Conservation (phyloP, 2,329 filamentous ascomycete genomes). For the Cladosporium velox region DNA sequence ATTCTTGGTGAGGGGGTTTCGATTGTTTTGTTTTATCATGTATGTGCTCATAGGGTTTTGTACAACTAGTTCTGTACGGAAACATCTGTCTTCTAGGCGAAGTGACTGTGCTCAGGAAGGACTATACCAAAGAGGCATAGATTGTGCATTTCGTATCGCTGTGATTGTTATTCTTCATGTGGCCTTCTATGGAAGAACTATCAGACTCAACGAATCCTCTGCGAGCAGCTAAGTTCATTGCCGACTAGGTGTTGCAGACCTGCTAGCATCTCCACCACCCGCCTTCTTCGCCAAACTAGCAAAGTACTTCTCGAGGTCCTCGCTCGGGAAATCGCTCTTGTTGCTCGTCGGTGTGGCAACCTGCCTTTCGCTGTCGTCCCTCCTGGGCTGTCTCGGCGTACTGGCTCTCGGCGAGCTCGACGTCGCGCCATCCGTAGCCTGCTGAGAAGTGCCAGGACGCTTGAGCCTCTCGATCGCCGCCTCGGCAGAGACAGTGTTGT, state of each 20-base stretch:
- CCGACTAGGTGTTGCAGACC: constrained; percentile 15
- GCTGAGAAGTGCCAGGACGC: constrained; percentile 20
- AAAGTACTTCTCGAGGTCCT: constrained; percentile 63
- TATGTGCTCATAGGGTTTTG: background rate
- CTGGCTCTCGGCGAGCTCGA: background rate
- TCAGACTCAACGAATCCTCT: no score
- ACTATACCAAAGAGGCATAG: no score
- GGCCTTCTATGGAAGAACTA: no score
- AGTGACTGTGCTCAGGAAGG: no score
- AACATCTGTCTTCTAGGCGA: background rate
- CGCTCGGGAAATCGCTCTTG: constrained; percentile 56
- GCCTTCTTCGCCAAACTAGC: constrained; percentile 59
- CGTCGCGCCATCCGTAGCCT: constrained; percentile 5
- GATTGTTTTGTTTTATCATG: background rate
- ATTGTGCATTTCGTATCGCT: no score
- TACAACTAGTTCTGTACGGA: background rate
- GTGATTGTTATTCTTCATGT: no score
- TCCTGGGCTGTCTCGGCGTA: constrained; percentile 28
- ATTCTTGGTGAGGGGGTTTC: constrained; percentile 13
- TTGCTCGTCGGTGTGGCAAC: constrained; percentile 52
- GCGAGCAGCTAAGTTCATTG: background rate
- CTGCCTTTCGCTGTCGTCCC: constrained; percentile 24
- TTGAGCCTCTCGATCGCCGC: constrained; percentile 39
- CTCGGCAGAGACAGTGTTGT: constrained; percentile 37
- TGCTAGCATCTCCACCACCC: constrained; percentile 30